Evolutionary conservation across 768 basidiomycete species (phyloP).

Genomic region (Sporobolomyces roseus): DNA sequence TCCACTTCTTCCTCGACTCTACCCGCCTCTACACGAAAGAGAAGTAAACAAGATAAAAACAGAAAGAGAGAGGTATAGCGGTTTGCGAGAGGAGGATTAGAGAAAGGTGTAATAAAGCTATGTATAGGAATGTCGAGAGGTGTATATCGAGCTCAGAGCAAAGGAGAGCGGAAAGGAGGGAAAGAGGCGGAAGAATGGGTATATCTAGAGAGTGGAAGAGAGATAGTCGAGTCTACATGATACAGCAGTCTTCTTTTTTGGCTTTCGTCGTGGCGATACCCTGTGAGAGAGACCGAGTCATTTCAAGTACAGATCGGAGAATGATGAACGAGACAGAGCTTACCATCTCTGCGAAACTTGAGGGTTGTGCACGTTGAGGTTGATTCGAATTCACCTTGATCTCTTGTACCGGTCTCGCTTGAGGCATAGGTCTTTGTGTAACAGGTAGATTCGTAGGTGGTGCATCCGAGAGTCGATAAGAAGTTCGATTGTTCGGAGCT

Average conservation of each 20-base stretch:
- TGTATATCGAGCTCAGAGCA: not conserved
- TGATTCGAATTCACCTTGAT: slow-evolving; percentile 6
- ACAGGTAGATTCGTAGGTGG: slow-evolving; percentile 2
- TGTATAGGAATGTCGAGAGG: not conserved
- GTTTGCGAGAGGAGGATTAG: too few species aligned
- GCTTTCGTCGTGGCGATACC: slow-evolving; percentile 38
- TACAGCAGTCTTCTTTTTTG: slow-evolving; percentile 36
- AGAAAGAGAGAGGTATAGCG: too few species aligned
- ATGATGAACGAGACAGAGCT: not conserved
- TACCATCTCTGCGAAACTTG: slow-evolving; percentile 40
- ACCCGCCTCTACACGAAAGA: too few species aligned
- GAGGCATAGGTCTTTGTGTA: not conserved
- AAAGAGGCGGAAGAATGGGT: too few species aligned
- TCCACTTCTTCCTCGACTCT: too few species aligned
- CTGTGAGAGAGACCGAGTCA: not conserved
- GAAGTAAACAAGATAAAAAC: too few species aligned
- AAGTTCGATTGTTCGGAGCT: slow-evolving; percentile 3
- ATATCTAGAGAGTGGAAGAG: too few species aligned
- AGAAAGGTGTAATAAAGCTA: not conserved
- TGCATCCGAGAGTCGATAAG: slow-evolving; percentile 23
- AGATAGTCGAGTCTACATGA: slow-evolving; percentile 7
- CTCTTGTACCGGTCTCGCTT: slow-evolving; percentile 8
- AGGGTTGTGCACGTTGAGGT: slow-evolving; percentile 11
- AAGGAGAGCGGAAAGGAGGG: not conserved
- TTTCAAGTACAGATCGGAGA: too few species aligned